Base-by-base conservation (phyloP, 352 stramenopile species). In the Elongisporangium prolatum region DNA sequence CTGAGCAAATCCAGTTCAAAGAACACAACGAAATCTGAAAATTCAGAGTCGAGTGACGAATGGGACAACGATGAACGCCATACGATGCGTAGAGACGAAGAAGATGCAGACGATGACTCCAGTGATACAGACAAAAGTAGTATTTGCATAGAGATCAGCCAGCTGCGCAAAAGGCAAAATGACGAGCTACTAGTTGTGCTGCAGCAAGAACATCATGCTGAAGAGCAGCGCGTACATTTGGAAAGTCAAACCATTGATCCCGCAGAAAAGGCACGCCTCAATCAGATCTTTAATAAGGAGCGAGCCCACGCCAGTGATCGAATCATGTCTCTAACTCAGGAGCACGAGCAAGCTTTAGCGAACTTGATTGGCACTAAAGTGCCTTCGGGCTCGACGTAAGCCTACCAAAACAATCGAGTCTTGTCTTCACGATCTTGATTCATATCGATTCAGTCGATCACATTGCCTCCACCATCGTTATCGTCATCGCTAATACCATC, bases 191-290 rank as follows among this genome's bases (percentile, higher is more conserved):
- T 94, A 1, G 64, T 71, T 7, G 68, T 93, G 21, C 65, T 95
- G 4, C 72, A 93, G 52, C 71, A 93, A 56, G 86, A 94, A 25
- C 80, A 94, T 48, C 78, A 91, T 24, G 79, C 84, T 0, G 86
- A 95, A 65, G 83, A 91, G 63, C 80, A 93, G 48, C 78, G 86
- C 1, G 81, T 92, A 21, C 74, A 86, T 56, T 63, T 93, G 21
- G 34, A 91, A 16, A 64, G 59, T 0, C 75, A 89, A 57, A 71
- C 74, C 0, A 60, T 50, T 14, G 60, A 68, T 50, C 50, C 56
- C 6, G 50, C 48, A 2, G 86, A 95, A 52, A 68, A 65, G 10
- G 56, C 53, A 4, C 77, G 83, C 2, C 76, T 95, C 56, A 79
- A 94, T 57, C 57, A 72, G 49, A 77, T 89, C 21, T 95, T 92